Conservation (phyloP, 495 filamentous ascomycete species). For the Aspergillus coremiiformis region DNA sequence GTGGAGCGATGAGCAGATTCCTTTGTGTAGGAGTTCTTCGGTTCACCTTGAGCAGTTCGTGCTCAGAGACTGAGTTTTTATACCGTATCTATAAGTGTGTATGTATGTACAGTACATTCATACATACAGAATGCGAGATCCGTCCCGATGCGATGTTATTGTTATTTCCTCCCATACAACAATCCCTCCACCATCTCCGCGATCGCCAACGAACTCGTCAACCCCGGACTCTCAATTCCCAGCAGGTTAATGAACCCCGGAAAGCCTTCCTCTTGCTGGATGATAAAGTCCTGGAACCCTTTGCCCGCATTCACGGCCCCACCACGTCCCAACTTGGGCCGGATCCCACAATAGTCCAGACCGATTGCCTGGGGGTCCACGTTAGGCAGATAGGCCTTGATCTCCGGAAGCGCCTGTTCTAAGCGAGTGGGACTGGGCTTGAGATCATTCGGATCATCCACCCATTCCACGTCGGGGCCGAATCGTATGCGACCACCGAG, state of each 20-base stretch:
- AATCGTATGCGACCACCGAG: constrained; percentile 81
- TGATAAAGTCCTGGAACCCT: constrained; percentile 79
- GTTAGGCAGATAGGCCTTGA: constrained; percentile 68
- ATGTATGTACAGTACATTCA: neutral
- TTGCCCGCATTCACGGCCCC: constrained; percentile 50
- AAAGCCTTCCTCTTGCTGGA: constrained; percentile 72
- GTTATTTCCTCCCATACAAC: constrained; percentile 47
- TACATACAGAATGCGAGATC: neutral
- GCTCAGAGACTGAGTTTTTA: too few relatives aligned
- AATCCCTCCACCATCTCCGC: constrained; percentile 71
- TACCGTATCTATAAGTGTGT: neutral
- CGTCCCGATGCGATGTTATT: neutral
- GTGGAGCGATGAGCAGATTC: neutral
- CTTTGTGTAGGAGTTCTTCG: neutral
- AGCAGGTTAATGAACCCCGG: constrained; percentile 86
- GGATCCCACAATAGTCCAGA: constrained; percentile 83
- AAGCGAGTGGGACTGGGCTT: constrained; percentile 50
- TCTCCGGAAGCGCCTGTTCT: constrained; percentile 60
- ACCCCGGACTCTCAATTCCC: constrained; percentile 90
- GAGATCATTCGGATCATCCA: constrained; percentile 54
- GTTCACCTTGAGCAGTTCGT: too few relatives aligned
- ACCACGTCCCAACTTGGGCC: constrained; percentile 70
- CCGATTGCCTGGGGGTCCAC: constrained; percentile 58
- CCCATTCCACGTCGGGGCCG: constrained; percentile 95
- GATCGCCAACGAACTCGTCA: constrained; percentile 87